Evolutionary conservation across 495 filamentous ascomycete species (phyloP).

Genomic region (Staphylotrichum longicolle): DNA sequence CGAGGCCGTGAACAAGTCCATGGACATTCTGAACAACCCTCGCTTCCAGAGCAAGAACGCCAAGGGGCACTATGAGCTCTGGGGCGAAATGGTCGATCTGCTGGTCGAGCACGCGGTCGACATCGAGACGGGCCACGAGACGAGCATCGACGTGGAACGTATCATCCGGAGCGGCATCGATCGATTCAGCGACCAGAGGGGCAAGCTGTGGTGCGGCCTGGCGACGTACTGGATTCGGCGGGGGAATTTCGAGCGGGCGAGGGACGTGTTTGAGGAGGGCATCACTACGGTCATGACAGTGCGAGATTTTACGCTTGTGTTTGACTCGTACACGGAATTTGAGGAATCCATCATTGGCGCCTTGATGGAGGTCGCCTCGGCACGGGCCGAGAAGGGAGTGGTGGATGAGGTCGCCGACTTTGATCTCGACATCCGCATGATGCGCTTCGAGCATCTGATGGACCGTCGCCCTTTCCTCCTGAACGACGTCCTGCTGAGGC

Average conservation of each 20-base stretch:
- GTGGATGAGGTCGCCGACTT: slow-evolving; percentile 86
- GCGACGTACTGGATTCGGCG: slow-evolving; percentile 96
- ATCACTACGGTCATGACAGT: slow-evolving; percentile 99
- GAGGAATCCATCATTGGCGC: slow-evolving; percentile 93
- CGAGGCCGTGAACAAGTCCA: slow-evolving; percentile 89
- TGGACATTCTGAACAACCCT: slow-evolving; percentile 89
- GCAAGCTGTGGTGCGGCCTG: slow-evolving; percentile 93
- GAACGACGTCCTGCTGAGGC: slow-evolving; percentile 91
- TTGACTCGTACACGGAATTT: slow-evolving; percentile 94
- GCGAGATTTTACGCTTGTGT: slow-evolving; percentile 95
- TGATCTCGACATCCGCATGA: slow-evolving; percentile 95
- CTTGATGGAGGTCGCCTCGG: slow-evolving; percentile 83
- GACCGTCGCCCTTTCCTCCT: slow-evolving; percentile 93
- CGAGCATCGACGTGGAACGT: slow-evolving; percentile 85
- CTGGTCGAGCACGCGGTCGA: slow-evolving; percentile 88
- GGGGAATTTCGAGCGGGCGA: slow-evolving; percentile 82
- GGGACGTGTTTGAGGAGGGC: slow-evolving; percentile 95
- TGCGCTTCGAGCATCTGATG: slow-evolving; percentile 98
- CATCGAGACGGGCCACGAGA: slow-evolving; percentile 73
- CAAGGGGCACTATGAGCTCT: slow-evolving; percentile 93
- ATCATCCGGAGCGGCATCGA: slow-evolving; percentile 93
- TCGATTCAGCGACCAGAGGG: slow-evolving; percentile 89
- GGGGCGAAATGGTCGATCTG: slow-evolving; percentile 98
- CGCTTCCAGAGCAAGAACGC: slow-evolving; percentile 88
- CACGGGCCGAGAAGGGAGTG: slow-evolving; percentile 76